These are phyloP conservation scores for Agrocybe praecox DNA, from an alignment of 768 basidiomycete species.

Conservation along the genomic window DNA sequence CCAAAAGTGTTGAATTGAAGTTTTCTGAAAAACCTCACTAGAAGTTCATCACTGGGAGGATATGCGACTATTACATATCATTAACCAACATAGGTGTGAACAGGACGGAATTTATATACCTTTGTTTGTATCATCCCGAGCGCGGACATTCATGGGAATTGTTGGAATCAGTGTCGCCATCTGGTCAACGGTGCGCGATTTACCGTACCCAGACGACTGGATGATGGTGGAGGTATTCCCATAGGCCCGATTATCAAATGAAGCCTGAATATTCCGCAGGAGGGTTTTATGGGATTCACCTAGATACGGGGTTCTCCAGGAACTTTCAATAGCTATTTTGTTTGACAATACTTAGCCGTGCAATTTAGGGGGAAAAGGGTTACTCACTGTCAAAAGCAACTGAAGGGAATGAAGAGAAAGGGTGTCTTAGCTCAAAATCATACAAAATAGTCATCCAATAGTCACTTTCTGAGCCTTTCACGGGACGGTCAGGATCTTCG, in stretches of 20 bases:
- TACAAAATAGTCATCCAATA: no score
- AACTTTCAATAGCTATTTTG: neutral
- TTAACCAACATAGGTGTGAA: neutral
- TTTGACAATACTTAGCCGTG: no score
- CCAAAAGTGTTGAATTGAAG: no score
- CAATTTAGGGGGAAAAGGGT: no score
- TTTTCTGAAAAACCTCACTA: no score
- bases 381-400: no score
- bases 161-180: conserved; percentile 19
- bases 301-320: conserved; percentile 6
- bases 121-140: neutral
- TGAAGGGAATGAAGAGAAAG: no score
- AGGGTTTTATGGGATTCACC: conserved; percentile 7
- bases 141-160: conserved; percentile 26
- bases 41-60: neutral
- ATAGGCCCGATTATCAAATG: neutral
- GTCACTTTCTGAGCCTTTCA: no score
- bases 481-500: no score
- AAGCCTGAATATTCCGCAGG: conserved; percentile 2
- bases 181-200: conserved; percentile 28
- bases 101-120: neutral
- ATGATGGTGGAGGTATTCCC: conserved; percentile 10
- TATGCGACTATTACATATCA: neutral
- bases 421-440: no score
- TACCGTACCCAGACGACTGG: conserved; percentile 18